A percentile compares a stretch with the other conserved stretches of the same genome.
Conservation (phyloP, 805 yeast genomes). For the Lachancea nothofagi region DNA sequence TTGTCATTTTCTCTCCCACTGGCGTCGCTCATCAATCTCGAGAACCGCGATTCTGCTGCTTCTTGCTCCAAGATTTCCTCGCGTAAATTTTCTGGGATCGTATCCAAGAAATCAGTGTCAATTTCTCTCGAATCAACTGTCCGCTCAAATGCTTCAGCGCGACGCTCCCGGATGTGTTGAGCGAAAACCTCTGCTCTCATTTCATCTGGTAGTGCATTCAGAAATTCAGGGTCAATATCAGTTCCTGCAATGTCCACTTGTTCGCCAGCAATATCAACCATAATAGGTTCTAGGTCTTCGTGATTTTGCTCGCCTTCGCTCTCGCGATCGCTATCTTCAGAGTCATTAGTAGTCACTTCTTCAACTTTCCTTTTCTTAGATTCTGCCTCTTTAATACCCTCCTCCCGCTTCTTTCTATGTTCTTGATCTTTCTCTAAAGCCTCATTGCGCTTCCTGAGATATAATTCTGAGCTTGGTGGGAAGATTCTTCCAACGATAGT, state of each 20-base stretch:
- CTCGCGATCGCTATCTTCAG: constrained; percentile 19
- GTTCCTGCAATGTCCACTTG: constrained; percentile 84
- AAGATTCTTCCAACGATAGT: constrained; percentile 44
- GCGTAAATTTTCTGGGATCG: constrained; percentile 64
- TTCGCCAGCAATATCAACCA: constrained; percentile 68
- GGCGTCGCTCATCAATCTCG: constrained; percentile 15
- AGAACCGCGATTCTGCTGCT: constrained; percentile 39
- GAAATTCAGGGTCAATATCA: constrained; percentile 86
- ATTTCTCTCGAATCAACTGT: constrained; percentile 54
- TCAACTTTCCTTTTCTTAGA: constrained; percentile 18
- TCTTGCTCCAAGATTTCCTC: constrained; percentile 59
- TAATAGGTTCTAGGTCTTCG: constrained; percentile 45
- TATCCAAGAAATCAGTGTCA: constrained; percentile 74
- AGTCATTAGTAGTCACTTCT: constrained; percentile 26
- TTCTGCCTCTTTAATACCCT: constrained; percentile 29
- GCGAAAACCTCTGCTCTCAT: constrained; percentile 89
- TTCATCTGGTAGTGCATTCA: constrained; percentile 85
- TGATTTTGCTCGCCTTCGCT: constrained; percentile 11
- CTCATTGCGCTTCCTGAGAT: constrained; percentile 22
- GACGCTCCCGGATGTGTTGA: constrained; percentile 72
- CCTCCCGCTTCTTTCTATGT: constrained; percentile 29
- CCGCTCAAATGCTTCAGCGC: constrained; percentile 47
- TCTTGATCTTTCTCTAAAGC: constrained; percentile 29
- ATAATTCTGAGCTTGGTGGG: constrained; percentile 42
- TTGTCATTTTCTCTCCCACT: constrained; percentile 12